Evolutionary conservation across 768 basidiomycete species (phyloP), one percentile per base, ranked within the genome.

Genomic region (Boletales sp.): DNA sequence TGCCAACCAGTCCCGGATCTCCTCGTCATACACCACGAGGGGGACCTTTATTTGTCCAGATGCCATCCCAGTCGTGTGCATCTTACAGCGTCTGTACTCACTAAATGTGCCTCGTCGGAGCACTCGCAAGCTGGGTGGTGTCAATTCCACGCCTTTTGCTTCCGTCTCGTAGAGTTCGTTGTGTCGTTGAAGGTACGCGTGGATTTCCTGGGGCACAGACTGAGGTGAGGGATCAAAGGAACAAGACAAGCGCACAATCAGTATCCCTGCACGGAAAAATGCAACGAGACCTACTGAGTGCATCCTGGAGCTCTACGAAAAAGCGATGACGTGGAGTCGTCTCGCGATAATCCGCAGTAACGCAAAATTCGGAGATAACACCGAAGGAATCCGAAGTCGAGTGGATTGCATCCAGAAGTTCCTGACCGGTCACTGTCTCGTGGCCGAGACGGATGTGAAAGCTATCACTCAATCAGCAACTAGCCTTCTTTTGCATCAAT

Each of bases 11-110:
- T 51, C 30, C 41, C 45, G 44, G 24, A 35, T 31, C 15, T 27
- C 51, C 11, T 57, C 54, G 29, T 58, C 51, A 53, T 45, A 57
- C 2, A 52, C 40, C 27, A 65, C 54, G 18, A 39, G 14, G 0
- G 58, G 63, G 7, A 62, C 53, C 44, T 65, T 65, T 39, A 56
- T 45, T 31, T 65, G 58, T 0, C 56, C 58, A 11, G 58, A 48
- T 21, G 48, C 56, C 40, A 48, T 41, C 19, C 59, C 54, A 10
- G 54, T 58, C 38, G 19, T 42, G 0, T 43, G 42, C 15, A 56
- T 35, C 45, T 59, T 59, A 60, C 60, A 62, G 27, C 54, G 53
- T 7, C 60, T 52, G 29, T 52, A 62, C 30, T 59, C 57, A 11
- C 51, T 17, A 47, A 57, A 62, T 10, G 58, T 59, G 24, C 61